These are phyloP conservation scores for Falciphora oryzae DNA, from an alignment of 2,329 filamentous ascomycete genomes.

Conservation along the genomic window DNA sequence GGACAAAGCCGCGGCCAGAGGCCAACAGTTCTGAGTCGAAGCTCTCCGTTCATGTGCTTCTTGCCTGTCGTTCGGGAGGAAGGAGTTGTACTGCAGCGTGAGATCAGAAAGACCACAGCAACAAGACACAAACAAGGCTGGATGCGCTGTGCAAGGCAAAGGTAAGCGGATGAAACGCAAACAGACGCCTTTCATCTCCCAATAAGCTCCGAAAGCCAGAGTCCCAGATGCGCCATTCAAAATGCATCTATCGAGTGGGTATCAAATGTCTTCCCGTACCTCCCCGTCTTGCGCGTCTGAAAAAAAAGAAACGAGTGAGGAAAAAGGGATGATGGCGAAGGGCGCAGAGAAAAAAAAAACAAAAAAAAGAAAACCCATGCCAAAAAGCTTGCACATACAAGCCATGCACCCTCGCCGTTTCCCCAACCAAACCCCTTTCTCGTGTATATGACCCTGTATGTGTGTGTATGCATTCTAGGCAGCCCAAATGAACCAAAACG, in stretches of 20 bases:
- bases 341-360: background rate
- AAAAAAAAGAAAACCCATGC: background rate
- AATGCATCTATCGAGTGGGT: slow-evolving; percentile 10
- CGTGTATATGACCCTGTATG: background rate
- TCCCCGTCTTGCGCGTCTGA: background rate
- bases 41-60: background rate
- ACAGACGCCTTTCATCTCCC: too few relatives aligned
- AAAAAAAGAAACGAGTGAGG: background rate
- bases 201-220: background rate
- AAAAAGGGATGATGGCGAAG: background rate
- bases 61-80: background rate
- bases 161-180: background rate
- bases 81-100: background rate
- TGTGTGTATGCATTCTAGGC: background rate
- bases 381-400: background rate
- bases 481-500: background rate
- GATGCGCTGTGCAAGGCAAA: background rate
- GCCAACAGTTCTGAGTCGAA: too few relatives aligned
- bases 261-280: slow-evolving; percentile 6
- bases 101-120: too few relatives aligned
- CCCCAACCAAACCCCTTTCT: background rate
- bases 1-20: too few relatives aligned
- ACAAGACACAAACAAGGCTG: too few relatives aligned
- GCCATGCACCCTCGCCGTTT: background rate
- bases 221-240: background rate